Base-by-base conservation (phyloP, 2,329 filamentous ascomycete genomes). In the Fusarium bactridioides region DNA sequence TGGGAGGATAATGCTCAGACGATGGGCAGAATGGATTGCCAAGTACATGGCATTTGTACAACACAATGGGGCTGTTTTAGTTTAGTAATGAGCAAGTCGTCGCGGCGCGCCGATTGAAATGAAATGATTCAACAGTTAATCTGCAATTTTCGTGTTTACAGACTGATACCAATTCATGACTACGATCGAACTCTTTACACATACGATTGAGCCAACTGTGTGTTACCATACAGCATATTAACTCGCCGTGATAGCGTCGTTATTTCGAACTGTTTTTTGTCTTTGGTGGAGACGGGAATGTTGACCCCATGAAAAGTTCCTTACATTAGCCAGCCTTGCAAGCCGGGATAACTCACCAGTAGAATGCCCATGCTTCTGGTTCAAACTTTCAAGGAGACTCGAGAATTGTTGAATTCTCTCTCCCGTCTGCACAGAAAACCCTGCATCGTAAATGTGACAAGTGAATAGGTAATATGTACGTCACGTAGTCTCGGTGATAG, bases 11-110 rank as follows among this genome's bases (percentile, higher is more conserved):
- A 47, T 64, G 61, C 37, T 51, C 61, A 68, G 53, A 48, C 67
- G 55, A 69, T 75, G 68, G 73, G 62, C 64, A 69, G 66, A 65
- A 67, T 74, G 69, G 67, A 76, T 72, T 67, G 74, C 61, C 64
- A 54, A 66, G 58, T 64, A 66, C 61, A 59, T 57, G 76, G 74
- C 74, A 64, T 72, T 77, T 78, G 76, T 78, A 78, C 74, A 77
- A 77, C 71, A 77, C 75, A 73, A 74, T 61, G 73, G 72, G 72
- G 73, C 66, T 72, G 69, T 74, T 77, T 76, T 77, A 71, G 69
- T 77, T 77, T 76, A 65, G 73, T 77, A 77, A 77, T 77, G 75
- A 76, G 74, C 70, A 75, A 61, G 73, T 74, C 67, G 68, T 72
- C 73, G 75, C 69, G 57, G 67, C 50, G 75, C 65, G 60, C 53